phyloP scores from a whole-genome alignment of 257 asterid genomes.

The Solanum tarapatanum region DNA sequence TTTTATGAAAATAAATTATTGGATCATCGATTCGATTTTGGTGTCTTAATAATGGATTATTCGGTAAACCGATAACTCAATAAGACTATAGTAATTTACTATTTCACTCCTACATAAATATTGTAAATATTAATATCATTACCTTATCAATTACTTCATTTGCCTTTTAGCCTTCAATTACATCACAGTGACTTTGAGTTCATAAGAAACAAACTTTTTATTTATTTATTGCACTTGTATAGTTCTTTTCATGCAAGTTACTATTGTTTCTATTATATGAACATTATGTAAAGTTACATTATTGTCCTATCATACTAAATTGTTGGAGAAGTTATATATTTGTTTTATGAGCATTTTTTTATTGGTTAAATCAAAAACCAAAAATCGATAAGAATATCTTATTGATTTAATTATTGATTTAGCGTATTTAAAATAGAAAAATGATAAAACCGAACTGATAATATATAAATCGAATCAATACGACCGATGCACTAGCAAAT shows the following conservation, averaged over 20 bases:
- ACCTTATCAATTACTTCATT: background rate
- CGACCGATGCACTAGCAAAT: background rate
- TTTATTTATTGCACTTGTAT: background rate
- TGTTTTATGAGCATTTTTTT: background rate
- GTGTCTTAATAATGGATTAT: too few relatives aligned
- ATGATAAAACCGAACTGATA: too few relatives aligned
- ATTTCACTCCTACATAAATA: background rate
- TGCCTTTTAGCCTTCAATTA: background rate
- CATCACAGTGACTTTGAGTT: too few relatives aligned
- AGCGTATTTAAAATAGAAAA: too few relatives aligned
- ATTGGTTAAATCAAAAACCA: too few relatives aligned
- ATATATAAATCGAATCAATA: too few relatives aligned
- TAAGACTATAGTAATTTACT: background rate
- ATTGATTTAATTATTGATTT: too few relatives aligned
- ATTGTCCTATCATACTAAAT: background rate
- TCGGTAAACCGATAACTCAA: rapidly evolving
- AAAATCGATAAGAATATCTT: too few relatives aligned
- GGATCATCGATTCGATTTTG: too few relatives aligned
- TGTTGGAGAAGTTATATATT: background rate
- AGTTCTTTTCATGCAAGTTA: background rate
- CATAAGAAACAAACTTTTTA: too few relatives aligned
- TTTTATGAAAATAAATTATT: too few relatives aligned
- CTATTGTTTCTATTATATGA: too few relatives aligned
- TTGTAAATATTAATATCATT: background rate
- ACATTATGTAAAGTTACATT: background rate